Percentiles rank a stretch among this genome's conserved stretches.
Conservation (phyloP, 2,329 filamentous ascomycete genomes). For the Aspergillus neotritici region DNA sequence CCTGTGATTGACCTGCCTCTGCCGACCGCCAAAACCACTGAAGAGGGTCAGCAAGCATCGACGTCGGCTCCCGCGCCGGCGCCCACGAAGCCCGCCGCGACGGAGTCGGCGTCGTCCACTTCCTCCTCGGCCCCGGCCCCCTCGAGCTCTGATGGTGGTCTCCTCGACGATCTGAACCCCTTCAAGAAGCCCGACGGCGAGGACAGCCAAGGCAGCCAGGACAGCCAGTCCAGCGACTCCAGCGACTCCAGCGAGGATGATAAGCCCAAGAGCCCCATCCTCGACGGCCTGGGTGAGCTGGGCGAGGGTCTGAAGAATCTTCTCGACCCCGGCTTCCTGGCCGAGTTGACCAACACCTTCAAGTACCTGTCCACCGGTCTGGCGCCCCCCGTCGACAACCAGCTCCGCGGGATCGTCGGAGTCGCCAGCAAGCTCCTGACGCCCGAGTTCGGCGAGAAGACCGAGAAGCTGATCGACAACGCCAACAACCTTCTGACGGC, state of each 20-base stretch:
- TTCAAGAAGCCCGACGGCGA: too few relatives aligned
- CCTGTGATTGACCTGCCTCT: too few relatives aligned
- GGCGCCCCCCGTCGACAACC: conserved; percentile 21
- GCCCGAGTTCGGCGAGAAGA: conserved; percentile 16
- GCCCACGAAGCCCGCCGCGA: too few relatives aligned
- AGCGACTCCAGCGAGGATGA: too few relatives aligned
- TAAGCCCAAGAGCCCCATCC: background rate
- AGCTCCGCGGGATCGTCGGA: conserved; percentile 16
- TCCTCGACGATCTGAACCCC: background rate
- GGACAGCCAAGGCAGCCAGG: too few relatives aligned
- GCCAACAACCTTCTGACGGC: conserved; percentile 17
- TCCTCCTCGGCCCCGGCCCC: too few relatives aligned
- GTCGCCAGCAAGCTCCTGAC: conserved; percentile 19
- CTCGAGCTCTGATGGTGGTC: background rate
- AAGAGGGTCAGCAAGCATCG: too few relatives aligned
- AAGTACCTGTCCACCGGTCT: conserved; percentile 20
- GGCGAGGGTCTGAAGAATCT: conserved; percentile 12
- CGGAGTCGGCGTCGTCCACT: too few relatives aligned
- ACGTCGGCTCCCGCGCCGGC: too few relatives aligned
- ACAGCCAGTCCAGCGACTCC: too few relatives aligned
- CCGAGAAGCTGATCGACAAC: conserved; percentile 13
- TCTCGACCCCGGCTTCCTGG: conserved; percentile 17
- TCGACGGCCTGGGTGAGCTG: conserved; percentile 9
- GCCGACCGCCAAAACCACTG: too few relatives aligned
- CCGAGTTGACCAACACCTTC: conserved; percentile 18